Evolutionary conservation across 2,329 filamentous ascomycete species (phyloP), one percentile per base, ranked within the genome.

Genomic region (Cladosporium oxysporum): DNA sequence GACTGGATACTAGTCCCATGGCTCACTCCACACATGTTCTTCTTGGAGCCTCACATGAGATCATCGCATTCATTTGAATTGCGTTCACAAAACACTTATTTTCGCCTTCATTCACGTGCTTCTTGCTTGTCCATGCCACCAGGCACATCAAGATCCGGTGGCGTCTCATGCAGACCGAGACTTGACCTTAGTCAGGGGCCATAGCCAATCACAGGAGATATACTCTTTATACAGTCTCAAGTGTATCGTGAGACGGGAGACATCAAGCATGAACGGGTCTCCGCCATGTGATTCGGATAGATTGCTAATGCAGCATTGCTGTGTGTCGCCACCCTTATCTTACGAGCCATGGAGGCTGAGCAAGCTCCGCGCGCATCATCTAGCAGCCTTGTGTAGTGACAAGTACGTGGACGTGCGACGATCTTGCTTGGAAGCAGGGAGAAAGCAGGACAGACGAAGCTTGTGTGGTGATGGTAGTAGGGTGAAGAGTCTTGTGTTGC

Each of bases 151-250:
- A 23, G 2, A 16, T 12, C 35, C 18, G 61, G 61, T 63, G 61
- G 61, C 61, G 61, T 47, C 50, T 57, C 33, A 18, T 21, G 47
- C 41, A 53, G 14, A 33, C 28, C 26, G 33, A 63, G 26, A 57
- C 49, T 37, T 55, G 50, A 52, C 50, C 23, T 63, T 63, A 63
- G 61, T 57, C 61, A 63, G 61, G 61, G 61, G 61, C 41, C 21
- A 26, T 12, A 44, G 50, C 61, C 61, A 57, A 57, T 63, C 5
- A 28, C 26, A 57, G 11, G 2, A 2, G 10, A 50, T 26, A 49
- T 12, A 21, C 41, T 35, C 33, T 35, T 35, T 47, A 21, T 47
- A 47, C 41, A 47, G 12, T 37, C 26, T 47, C n/a, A 10, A 47
- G 10, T 60, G 58, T 49, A 60, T 60, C 58, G 26, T 60, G 58